Conservation (phyloP, 306 rosid species). For the Gastrolobium villosum region DNA sequence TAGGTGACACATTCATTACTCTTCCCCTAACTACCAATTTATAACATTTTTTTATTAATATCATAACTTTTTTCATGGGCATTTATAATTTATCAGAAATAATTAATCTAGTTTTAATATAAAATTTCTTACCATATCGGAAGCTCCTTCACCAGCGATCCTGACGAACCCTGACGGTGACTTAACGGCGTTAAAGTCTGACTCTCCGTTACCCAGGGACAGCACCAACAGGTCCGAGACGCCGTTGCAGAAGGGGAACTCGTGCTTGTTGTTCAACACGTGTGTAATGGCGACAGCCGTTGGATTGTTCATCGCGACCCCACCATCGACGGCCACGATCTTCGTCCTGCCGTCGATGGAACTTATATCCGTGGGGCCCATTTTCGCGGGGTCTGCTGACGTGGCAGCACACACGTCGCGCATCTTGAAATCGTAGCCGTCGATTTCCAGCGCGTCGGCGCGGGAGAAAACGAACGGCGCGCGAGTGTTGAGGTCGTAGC, state of each 20-base stretch:
- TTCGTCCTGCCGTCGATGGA: conserved; percentile 78
- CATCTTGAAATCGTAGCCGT: conserved; percentile 93
- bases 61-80: conserved; percentile 11
- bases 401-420: conserved; percentile 86
- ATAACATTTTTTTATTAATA: conserved; percentile 4
- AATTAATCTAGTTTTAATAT: not conserved
- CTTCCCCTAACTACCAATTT: conserved; percentile 52
- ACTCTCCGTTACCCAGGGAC: conserved; percentile 92
- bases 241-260: conserved; percentile 84
- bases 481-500: conserved; percentile 90
- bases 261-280: conserved; percentile 91
- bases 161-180: conserved; percentile 62
- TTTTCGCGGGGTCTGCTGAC: conserved; percentile 50
- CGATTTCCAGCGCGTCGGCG: conserved; percentile 93
- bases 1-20: conserved; percentile 47
- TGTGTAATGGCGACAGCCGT: conserved; percentile 89
- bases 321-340: conserved; percentile 85
- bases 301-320: conserved; percentile 91
- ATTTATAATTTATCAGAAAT: not conserved
- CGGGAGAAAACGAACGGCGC: conserved; percentile 95
- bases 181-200: conserved; percentile 58
- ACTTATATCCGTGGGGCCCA: conserved; percentile 56
- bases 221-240: conserved; percentile 82
- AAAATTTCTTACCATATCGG: conserved; percentile 72
- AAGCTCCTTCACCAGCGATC: conserved; percentile 91